Evolutionary conservation across 2,329 filamentous ascomycete species (phyloP), one percentile per base, ranked within the genome.

Genomic region (Amauroascus verrucosus): DNA sequence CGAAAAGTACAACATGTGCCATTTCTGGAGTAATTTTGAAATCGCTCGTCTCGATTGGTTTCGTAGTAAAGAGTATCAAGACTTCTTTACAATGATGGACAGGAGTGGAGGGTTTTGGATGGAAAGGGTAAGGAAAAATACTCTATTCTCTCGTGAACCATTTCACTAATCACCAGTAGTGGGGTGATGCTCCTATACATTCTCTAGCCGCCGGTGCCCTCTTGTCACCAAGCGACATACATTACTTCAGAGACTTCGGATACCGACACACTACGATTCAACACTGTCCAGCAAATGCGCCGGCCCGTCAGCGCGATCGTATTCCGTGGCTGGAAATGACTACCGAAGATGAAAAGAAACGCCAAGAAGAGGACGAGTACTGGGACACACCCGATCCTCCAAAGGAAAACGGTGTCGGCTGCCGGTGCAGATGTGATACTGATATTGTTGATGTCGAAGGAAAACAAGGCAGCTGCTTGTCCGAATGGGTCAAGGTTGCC

Each of bases 11-110:
- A 98, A 98, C 74, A 98, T 98, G 93, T 98, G 93, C 69, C 93
- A 98, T 75, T 98, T 96, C 76, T 98, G 93, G 93, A 95, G 89
- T 70, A 98, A 98, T 70, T 98, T 98, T 62, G 93, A 98, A 71
- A 98, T 98, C 72, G 93, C 93, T 13, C 83, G 84, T 56, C 79
- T 98, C 57, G 85, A 88, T 72, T 98, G 89, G 82, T 97, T 97
- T 80, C 83, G 93, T 62, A 96, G 90, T 75, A 91, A 95, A 72
- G 86, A 89, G 66, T 98, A 98, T 68, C 86, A 95, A 63, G 93
- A 96, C 60, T 98, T 98, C 70, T 98, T 98, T 70, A 78, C 96
- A 64, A 94, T 95, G 85, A 96, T 98, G 91, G 93, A 98, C 68
- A 84, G 84, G 58, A 96, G 90, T 67, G 93, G 93, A 60, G 93